These are phyloP conservation scores for Cryptococcus deneoformans DNA, from an alignment of 1,284 basidiomycete genomes.

Conservation along the genomic window DNA sequence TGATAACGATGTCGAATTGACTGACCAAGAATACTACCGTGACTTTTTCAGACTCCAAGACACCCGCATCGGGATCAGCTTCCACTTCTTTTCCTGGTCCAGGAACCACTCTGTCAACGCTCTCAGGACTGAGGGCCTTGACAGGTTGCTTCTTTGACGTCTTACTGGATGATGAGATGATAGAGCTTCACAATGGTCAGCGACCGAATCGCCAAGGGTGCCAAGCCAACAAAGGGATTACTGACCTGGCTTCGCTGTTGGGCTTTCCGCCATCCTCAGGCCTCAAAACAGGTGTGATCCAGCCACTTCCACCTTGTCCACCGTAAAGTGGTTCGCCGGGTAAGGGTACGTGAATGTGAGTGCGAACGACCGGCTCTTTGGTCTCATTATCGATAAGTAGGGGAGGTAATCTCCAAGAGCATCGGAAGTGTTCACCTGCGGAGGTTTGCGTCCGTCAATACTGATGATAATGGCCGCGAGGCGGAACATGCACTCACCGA, in stretches of 20 bases:
- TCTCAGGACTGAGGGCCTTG: conserved; percentile 9
- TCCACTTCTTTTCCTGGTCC: conserved; percentile 46
- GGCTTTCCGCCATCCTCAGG: conserved; percentile 39
- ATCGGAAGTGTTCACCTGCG: conserved; percentile 74
- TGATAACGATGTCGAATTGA: background rate
- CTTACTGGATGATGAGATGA: conserved; percentile 30
- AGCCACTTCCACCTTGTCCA: conserved; percentile 41
- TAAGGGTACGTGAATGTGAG: conserved; percentile 48
- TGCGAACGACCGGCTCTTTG: conserved; percentile 47
- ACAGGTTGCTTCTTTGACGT: conserved; percentile 13
- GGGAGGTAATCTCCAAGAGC: conserved; percentile 60
- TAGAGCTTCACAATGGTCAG: conserved; percentile 16
- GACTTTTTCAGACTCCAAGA: conserved; percentile 52
- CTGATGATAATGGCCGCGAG: background rate
- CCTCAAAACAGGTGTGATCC: conserved; percentile 43
- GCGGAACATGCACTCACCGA: conserved; percentile 53
- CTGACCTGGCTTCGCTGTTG: conserved; percentile 33
- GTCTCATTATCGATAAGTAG: conserved; percentile 44
- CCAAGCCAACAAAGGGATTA: background rate
- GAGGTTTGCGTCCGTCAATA: background rate
- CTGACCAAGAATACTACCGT: conserved; percentile 64
- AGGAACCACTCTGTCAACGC: conserved; percentile 26
- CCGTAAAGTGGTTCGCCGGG: conserved; percentile 45
- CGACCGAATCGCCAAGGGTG: conserved; percentile 1
- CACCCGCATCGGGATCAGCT: conserved; percentile 47